These are phyloP conservation scores for Leptomonas pyrrhocoris DNA, from an alignment of 208 protist species.

Conservation along the genomic window DNA sequence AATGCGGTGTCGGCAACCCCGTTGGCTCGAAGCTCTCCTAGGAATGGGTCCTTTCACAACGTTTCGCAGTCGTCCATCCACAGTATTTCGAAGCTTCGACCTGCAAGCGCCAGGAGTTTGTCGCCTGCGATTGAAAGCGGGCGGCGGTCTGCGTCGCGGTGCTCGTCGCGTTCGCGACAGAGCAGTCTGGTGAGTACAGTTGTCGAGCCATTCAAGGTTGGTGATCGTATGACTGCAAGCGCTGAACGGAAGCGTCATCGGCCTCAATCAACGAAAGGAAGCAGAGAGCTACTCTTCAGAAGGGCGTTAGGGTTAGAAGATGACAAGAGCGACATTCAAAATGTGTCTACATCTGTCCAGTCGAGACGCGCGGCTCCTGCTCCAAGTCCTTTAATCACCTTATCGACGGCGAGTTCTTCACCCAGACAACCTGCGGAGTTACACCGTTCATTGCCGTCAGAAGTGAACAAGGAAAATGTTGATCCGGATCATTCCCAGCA, in stretches of 20 bases:
- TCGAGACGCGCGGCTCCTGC: neutral
- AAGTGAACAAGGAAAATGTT: neutral
- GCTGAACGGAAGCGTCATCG: slow-evolving; percentile 2
- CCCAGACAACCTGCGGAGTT: neutral
- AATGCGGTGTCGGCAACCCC: neutral
- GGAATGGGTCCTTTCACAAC: slow-evolving; percentile 3
- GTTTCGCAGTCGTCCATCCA: slow-evolving; percentile 3
- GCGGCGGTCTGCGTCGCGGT: neutral
- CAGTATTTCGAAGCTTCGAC: neutral
- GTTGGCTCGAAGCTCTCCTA: neutral
- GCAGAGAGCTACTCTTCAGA: slow-evolving; percentile 22
- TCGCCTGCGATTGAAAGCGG: neutral
- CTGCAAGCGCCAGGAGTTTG: neutral
- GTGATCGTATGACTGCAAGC: slow-evolving; percentile 15
- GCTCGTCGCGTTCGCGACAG: slow-evolving; percentile 7
- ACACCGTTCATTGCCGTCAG: neutral
- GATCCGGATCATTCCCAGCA: neutral
- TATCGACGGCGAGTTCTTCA: neutral
- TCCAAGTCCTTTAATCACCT: slow-evolving; percentile 2
- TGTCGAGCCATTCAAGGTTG: slow-evolving; percentile 18
- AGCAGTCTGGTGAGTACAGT: slow-evolving; percentile 12
- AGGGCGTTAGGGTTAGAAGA: slow-evolving; percentile 14
- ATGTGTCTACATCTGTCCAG: neutral
- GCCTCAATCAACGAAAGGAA: slow-evolving; percentile 12
- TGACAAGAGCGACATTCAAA: neutral